Percentiles rank a stretch among this genome's conserved stretches.
Evolutionary conservation across 106 monocot genomes (phyloP).

Genomic region (Dendrobium chrysotoxum): DNA sequence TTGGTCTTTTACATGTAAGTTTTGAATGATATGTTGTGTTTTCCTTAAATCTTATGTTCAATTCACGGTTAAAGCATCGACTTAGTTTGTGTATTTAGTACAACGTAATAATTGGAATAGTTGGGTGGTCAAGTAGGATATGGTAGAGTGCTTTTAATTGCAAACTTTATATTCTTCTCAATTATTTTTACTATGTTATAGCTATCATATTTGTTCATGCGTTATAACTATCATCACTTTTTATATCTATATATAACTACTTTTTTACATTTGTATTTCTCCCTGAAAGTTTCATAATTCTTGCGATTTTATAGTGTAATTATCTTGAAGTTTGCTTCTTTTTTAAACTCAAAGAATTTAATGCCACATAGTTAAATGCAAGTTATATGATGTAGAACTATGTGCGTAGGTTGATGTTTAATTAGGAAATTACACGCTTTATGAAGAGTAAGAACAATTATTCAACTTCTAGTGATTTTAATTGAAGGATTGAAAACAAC

Average conservation of each 20-base stretch:
- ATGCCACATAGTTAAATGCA: background rate
- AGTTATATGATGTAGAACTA: no score
- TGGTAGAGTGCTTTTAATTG: background rate
- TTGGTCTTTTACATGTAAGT: constrained; percentile 24
- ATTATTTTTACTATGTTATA: background rate
- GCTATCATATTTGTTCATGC: background rate
- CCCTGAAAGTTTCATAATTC: background rate
- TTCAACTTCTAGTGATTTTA: no score
- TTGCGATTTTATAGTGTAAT: background rate
- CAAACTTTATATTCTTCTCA: background rate
- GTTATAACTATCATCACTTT: background rate
- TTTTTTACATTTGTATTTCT: background rate
- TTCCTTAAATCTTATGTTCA: background rate
- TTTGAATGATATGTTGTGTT: background rate
- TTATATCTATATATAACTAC: no score
- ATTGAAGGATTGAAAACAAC: no score
- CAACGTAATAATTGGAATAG: background rate
- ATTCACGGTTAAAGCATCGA: background rate
- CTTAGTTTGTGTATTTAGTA: background rate
- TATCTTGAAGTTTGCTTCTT: background rate
- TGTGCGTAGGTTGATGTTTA: no score
- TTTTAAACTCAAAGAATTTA: background rate
- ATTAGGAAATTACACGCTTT: no score
- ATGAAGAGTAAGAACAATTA: no score
- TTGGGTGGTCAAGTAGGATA: background rate